Evolutionary conservation across 2,329 filamentous ascomycete genomes (phyloP).

Genomic region (Cordyceps tenuipes): DNA sequence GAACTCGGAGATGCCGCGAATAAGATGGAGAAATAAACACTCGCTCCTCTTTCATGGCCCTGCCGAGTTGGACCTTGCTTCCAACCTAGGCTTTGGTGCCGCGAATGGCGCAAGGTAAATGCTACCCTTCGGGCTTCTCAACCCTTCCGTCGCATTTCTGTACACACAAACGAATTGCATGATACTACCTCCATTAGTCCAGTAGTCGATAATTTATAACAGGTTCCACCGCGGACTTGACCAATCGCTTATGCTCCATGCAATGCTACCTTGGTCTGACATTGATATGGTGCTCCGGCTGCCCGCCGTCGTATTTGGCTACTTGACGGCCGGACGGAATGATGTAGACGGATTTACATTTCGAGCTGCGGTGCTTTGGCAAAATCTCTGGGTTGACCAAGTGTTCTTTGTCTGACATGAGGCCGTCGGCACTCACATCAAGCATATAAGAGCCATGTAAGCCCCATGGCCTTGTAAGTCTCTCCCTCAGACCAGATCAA

Average conservation of each 20-base stretch:
- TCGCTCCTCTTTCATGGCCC: not conserved
- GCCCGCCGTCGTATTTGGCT: not conserved
- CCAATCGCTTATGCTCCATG: conserved; percentile 9
- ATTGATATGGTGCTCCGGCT: not conserved
- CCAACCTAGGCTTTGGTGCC: not conserved
- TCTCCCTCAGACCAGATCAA: not conserved
- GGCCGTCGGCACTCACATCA: not conserved
- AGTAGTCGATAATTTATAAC: not conserved
- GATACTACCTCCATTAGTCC: not conserved
- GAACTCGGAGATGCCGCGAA: conserved; percentile 3
- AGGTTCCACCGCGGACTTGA: not conserved
- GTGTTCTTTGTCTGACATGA: not conserved
- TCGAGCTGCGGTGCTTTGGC: not conserved
- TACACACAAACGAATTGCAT: not conserved
- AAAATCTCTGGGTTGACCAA: not conserved
- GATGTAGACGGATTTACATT: not conserved
- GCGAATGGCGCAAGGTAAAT: not conserved
- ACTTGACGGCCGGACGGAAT: not conserved
- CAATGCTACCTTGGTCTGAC: conserved; percentile 11
- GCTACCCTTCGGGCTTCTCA: not conserved
- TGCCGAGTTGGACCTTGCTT: not conserved
- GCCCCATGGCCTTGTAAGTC: not conserved
- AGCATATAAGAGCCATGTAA: conserved; percentile 5
- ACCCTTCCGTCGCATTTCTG: not conserved
- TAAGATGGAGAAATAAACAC: conserved; percentile 5